phyloP scores from a whole-genome alignment of 2,329 filamentous ascomycete species.

The Microcera coccophila region DNA sequence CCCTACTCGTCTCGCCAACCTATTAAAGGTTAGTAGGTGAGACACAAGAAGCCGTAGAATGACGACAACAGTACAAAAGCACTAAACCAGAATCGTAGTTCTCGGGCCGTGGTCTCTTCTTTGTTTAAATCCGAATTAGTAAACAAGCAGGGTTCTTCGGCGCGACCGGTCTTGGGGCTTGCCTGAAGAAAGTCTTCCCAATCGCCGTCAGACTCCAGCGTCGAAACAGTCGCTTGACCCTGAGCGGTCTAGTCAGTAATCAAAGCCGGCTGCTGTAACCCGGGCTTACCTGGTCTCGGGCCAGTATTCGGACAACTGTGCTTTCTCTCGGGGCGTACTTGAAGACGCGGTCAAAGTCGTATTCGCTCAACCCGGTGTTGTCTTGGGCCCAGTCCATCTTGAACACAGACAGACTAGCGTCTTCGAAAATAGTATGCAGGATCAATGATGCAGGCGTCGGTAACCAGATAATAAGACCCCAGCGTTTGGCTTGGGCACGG shows the following conservation, averaged over 20 bases:
- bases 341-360: conserved; percentile 3
- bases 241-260: background rate
- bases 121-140: background rate
- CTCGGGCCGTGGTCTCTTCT: background rate
- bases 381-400: conserved; percentile 4
- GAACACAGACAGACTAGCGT: no score
- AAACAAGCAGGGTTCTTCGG: no score
- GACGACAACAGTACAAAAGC: background rate
- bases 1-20: background rate
- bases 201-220: background rate
- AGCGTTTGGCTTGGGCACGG: no score
- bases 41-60: background rate
- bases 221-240: background rate
- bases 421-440: no score
- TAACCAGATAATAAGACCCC: no score
- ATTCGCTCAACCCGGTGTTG: background rate
- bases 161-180: background rate
- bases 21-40: background rate
- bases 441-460: no score
- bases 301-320: conserved; percentile 2
- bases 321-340: conserved; percentile 4
- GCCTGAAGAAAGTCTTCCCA: background rate
- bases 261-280: background rate
- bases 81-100: background rate
- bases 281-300: background rate